Base-by-base conservation (phyloP, 148 eudicot species). In the Euryodendron excelsum region DNA sequence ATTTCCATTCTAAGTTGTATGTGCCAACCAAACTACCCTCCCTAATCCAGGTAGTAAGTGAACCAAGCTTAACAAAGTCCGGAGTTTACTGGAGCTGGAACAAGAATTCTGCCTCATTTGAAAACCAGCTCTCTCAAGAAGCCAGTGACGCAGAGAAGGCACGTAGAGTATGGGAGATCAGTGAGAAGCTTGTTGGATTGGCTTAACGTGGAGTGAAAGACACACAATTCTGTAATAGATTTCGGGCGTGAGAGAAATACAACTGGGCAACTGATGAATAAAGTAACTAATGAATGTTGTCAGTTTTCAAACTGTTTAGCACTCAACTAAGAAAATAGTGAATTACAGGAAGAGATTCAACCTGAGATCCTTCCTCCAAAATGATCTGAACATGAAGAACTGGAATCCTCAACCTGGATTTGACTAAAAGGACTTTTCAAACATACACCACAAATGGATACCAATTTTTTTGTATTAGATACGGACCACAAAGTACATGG, bases 41-140 rank as follows among this genome's bases (percentile, higher is more conserved):
- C 18, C 18, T 66, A 21, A 30, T 75, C 50, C 91, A 93, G 98
- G 98, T 94, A 6, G 91, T 94, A 34, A 82, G 83, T 50, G 98
- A 94, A 55, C 91, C 92, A 37, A 93, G 88, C 82, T 85, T 95
- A 68, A 85, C 96, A 7, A 95, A 95, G 76, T 94, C 97, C 0
- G 97, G 97, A 20, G 98, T 94, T 27, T 92, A 94, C 84, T 91
- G 97, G 97, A 95, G 98, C 84, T 95, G 97, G 97, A 95, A 95
- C 81, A 90, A 86, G 44, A 58, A 85, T 64, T 91, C 98, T 0
- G 69, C 89, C 5, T 95, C 97, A 0, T 95, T 93, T 28, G 94
- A 91, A 75, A 95, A 95, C 85, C 90, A 91, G 84, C 86, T 95
- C 8, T 95, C 98, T 0, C 78, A 90, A 85, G 97, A 93, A 89